phyloP scores from a whole-genome alignment of 106 monocot genomes.

The Allium cepa region DNA sequence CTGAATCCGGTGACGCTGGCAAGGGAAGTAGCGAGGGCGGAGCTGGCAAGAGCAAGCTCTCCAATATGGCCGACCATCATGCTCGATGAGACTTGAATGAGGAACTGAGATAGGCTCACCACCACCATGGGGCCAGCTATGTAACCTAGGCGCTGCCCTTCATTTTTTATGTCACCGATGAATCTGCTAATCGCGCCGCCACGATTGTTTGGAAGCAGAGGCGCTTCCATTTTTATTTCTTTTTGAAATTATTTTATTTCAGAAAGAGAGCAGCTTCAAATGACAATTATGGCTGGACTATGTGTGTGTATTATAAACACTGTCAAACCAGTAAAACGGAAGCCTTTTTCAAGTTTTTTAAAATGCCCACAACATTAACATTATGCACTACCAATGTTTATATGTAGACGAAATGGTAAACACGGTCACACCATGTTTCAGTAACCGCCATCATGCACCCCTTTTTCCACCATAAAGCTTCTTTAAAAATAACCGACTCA shows the following conservation, averaged over 20 bases:
- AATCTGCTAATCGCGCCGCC: slow-evolving; percentile 11
- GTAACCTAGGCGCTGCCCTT: slow-evolving; percentile 23
- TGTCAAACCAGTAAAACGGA: no score
- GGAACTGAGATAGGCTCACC: slow-evolving; percentile 34
- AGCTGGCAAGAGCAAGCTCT: slow-evolving; percentile 38
- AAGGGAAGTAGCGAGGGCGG: slow-evolving; percentile 61
- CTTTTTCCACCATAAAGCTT: no score
- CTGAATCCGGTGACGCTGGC: slow-evolving; percentile 60
- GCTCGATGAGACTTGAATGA: slow-evolving; percentile 28
- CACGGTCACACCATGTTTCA: no score
- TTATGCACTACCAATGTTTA: no score
- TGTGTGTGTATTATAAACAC: no score
- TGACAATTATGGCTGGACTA: no score
- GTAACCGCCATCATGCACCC: no score
- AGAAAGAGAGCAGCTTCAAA: background rate
- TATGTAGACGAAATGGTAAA: no score
- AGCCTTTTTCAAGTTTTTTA: no score
- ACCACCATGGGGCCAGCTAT: slow-evolving; percentile 53
- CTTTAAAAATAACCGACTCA: no score
- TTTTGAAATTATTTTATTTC: background rate
- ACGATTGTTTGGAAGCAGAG: background rate
- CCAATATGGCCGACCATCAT: slow-evolving; percentile 73
- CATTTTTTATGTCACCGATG: slow-evolving; percentile 14
- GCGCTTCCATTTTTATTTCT: background rate
- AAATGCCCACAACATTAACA: no score